phyloP scores from a whole-genome alignment of 2,329 filamentous ascomycete genomes.

The Fusarium ramigenum region DNA sequence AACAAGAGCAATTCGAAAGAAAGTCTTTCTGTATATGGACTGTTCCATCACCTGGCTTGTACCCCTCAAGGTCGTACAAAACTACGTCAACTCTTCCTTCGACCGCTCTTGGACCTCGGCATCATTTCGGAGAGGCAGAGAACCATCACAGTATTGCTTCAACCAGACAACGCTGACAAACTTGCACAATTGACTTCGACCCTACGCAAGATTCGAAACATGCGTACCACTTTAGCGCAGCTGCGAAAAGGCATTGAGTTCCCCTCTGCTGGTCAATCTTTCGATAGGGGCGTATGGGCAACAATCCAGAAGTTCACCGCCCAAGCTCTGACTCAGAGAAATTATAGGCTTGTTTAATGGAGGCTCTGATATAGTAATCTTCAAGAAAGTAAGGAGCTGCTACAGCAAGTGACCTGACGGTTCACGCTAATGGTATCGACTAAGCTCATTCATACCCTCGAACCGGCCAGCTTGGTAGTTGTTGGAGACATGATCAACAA shows the following conservation, averaged over 20 bases:
- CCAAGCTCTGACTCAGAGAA: slow-evolving; percentile 75
- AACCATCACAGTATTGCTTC: slow-evolving; percentile 73
- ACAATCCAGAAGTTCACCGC: slow-evolving; percentile 77
- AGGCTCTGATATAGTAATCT: slow-evolving; percentile 26
- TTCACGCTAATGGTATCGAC: slow-evolving; percentile 9
- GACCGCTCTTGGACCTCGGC: slow-evolving; percentile 75
- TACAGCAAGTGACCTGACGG: neutral
- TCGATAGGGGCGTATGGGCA: slow-evolving; percentile 76
- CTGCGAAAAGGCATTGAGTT: slow-evolving; percentile 80
- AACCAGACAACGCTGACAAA: slow-evolving; percentile 70
- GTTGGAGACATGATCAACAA: slow-evolving; percentile 77
- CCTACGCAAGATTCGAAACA: slow-evolving; percentile 78
- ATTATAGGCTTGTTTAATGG: slow-evolving; percentile 52
- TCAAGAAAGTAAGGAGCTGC: slow-evolving; percentile 54
- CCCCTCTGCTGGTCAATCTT: slow-evolving; percentile 57
- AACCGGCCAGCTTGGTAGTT: slow-evolving; percentile 66
- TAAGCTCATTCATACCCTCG: slow-evolving; percentile 68
- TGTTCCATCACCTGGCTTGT: slow-evolving; percentile 78
- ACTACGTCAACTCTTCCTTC: slow-evolving; percentile 83
- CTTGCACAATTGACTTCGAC: slow-evolving; percentile 66
- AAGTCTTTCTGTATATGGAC: slow-evolving; percentile 81
- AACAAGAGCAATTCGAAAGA: slow-evolving; percentile 74
- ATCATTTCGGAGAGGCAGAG: slow-evolving; percentile 77
- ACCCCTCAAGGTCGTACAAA: slow-evolving; percentile 81
- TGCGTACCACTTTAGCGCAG: slow-evolving; percentile 73